Base-by-base conservation (phyloP, 2,329 filamentous ascomycete species). In the Neurospora sp. region DNA sequence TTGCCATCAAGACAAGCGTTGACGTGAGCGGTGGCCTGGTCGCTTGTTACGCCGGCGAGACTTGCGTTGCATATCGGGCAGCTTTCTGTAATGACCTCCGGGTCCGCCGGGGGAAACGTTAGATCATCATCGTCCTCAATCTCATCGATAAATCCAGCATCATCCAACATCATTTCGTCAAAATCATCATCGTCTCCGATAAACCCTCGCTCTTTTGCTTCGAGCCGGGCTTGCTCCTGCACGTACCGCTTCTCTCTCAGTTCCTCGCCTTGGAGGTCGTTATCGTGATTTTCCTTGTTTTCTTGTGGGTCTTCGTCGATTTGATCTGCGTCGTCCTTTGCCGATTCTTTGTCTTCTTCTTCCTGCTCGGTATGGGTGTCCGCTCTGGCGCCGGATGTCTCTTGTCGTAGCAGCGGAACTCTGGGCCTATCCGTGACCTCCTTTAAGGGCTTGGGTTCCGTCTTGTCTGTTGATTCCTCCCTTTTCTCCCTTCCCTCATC, bases 1-100 rank as follows among this genome's bases (percentile, higher is more conserved):
- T 91, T 91, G 1, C 93, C 93, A 78, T 99, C 96, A 2, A 99
- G 84, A 79, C 96, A 99, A 10, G 90, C 89, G 78, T 99, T 99
- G 73, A 99, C 96, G 79, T 99, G 96, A 1, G 90, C 81, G 7
- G 91, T 91, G 10, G 90, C 91, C 75, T 95, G 87, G 77, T 93
- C 88, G 71, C 81, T 77, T 69, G 82, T 87, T 13, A 90, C 78
- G 0, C 88, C 89, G 17, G 78, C 80, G 40, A 97, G 82, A 73
- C 81, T 88, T 1, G 83, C 83, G 74, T 86, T 87, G 78, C 96
- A 98, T 38, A 98, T 89, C 0, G 95, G 95, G 78, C 94, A 98
- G 58, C 79, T 81, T 69, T 79, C 79, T 10, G 78, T 76, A 74
- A 80, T 80, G 19, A 75, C 75, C 23, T 77, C 76, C 39, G 67